A percentile compares a stretch with the other conserved stretches of the same genome.
Evolutionary conservation across 352 stramenopile genomes (phyloP).

Genomic region (Globisporangium apiculatum): DNA sequence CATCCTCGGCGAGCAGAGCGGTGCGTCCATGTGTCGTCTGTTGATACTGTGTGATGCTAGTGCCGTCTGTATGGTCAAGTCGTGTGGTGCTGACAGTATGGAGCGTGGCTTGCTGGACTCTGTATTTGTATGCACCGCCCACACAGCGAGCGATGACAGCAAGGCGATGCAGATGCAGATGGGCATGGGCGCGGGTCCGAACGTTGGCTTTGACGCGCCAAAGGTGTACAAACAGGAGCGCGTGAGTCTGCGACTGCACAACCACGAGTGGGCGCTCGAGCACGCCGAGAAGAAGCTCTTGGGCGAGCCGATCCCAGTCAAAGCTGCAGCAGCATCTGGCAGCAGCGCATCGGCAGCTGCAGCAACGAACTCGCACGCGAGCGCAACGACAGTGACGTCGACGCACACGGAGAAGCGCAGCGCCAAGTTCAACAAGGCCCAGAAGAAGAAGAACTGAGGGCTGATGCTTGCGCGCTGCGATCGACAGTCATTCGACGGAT

Average conservation of each 20-base stretch:
- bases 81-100: too few relatives aligned
- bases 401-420: constrained; percentile 36
- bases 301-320: constrained; percentile 56
- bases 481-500: too few relatives aligned
- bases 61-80: neutral
- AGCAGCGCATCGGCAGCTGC: too few relatives aligned
- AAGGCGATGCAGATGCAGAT: constrained; percentile 92
- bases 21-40: constrained; percentile 18
- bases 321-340: constrained; percentile 11
- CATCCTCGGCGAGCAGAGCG: constrained; percentile 90
- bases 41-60: neutral
- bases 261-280: constrained; percentile 75
- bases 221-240: constrained; percentile 89
- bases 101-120: too few relatives aligned
- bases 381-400: constrained; percentile 15
- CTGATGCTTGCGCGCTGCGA: too few relatives aligned
- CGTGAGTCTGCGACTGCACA: constrained; percentile 76
- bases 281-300: constrained; percentile 80
- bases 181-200: constrained; percentile 79
- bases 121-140: too few relatives aligned
- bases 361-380: constrained; percentile 12
- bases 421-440: constrained; percentile 74
- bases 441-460: constrained; percentile 38
- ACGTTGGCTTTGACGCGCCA: constrained; percentile 86
- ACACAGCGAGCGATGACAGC: constrained; percentile 68